Base-by-base conservation (phyloP, 2,329 filamentous ascomycete genomes). In the Aspergillus persii region DNA sequence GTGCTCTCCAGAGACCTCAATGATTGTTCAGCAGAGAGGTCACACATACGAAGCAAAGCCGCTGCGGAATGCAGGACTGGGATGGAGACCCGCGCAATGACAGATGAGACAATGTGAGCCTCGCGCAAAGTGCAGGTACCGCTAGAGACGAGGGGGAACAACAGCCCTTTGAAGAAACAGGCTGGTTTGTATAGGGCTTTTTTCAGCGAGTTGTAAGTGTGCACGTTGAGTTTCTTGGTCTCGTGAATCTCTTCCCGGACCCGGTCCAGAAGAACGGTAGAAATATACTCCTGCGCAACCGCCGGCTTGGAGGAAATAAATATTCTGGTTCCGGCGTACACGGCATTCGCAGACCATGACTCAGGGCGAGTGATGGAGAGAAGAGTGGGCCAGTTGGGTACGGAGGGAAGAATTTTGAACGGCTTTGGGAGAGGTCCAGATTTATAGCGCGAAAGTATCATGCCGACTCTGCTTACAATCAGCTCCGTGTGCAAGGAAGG, bases 351-450 rank as follows among this genome's bases (percentile, higher is more conserved):
- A 1, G 91, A 91, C 87, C 87, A 89, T 61, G 78, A 78, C 61
- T 95, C 89, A 4, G 94, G 93, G 31, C 87, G 84, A n/a, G 92
- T 96, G 57, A 96, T 86, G 63, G 88, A 83, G 67, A 96, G 85
- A 41, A 96, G 90, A 23, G 92, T 90, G 72, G 95, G 91, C 92
- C 93, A 98, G 69, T 95, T 87, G 7, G 92, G 92, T 12, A 98
- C 86, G 0, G 92, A 93, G 2, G 95, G 95, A 8, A 99, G 84
- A 64, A 98, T 92, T 78, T 98, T 98, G 83, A 99, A 96, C 0
- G 94, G 94, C 77, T 99, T 99, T 23, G 95, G 95, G 33, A 99
- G 84, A 66, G 94, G 94, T n/a, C 95, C 95, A 12, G 90, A 94
- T 78, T 96, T 96, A 81, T 96, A 98, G 64, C 94, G 87, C 29